phyloP scores from a whole-genome alignment of 2,329 filamentous ascomycete genomes.

The Ophiostoma australiae region DNA sequence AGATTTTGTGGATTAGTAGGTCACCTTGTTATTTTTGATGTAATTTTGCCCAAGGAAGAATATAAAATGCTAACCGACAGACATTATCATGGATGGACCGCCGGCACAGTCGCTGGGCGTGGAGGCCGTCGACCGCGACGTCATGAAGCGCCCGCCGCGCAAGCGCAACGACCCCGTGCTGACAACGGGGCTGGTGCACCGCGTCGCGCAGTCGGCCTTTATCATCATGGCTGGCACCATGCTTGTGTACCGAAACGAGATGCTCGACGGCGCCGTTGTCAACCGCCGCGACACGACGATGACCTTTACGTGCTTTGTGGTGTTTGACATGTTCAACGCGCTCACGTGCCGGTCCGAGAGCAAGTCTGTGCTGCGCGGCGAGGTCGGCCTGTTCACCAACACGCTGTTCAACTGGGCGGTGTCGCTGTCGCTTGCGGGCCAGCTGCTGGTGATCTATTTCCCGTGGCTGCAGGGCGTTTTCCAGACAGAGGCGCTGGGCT shows the following conservation, averaged over 20 bases:
- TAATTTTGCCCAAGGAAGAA: neutral
- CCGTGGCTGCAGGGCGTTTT: conserved; percentile 91
- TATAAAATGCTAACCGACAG: conserved; percentile 42
- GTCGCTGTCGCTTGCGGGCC: conserved; percentile 73
- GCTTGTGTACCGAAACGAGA: conserved; percentile 84
- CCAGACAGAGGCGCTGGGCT: conserved; percentile 79
- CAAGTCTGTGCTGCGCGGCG: conserved; percentile 82
- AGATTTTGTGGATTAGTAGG: conserved; percentile 99
- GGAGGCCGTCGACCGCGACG: conserved; percentile 86
- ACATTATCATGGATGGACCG: conserved; percentile 99
- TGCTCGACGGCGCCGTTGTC: conserved; percentile 75
- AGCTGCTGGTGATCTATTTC: conserved; percentile 88
- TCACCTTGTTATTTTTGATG: conserved; percentile 29
- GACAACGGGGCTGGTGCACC: conserved; percentile 73
- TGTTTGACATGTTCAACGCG: conserved; percentile 99
- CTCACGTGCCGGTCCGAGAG: conserved; percentile 85
- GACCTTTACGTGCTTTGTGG: conserved; percentile 97
- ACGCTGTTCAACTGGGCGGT: conserved; percentile 97
- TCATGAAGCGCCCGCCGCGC: conserved; percentile 87
- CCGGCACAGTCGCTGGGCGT: conserved; percentile 96
- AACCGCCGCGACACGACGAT: conserved; percentile 95
- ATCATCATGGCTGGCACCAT: conserved; percentile 94
- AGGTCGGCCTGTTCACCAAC: conserved; percentile 78
- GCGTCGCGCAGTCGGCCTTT: conserved; percentile 79
- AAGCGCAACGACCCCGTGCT: conserved; percentile 83